Evolutionary conservation across 2,329 filamentous ascomycete genomes (phyloP).

Genomic region (Penicillium sp.): DNA sequence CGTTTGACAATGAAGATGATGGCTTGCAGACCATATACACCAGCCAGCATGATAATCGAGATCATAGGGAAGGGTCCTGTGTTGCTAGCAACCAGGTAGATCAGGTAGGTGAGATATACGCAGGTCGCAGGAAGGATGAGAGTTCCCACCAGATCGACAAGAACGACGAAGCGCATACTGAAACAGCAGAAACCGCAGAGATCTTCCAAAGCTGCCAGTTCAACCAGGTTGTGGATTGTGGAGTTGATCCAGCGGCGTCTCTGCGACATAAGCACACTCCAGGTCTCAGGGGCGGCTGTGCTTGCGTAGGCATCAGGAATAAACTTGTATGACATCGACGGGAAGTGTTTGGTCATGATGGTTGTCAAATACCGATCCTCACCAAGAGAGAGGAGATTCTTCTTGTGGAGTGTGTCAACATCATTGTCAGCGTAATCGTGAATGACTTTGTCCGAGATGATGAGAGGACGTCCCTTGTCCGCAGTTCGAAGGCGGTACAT

Average conservation of each 20-base stretch:
- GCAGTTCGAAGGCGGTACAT: slow-evolving; percentile 97
- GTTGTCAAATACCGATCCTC: slow-evolving; percentile 98
- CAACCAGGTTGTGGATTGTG: slow-evolving; percentile 91
- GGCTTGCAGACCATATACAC: slow-evolving; percentile 91
- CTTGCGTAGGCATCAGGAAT: slow-evolving; percentile 87
- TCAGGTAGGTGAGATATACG: slow-evolving; percentile 80
- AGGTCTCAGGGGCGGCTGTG: slow-evolving; percentile 90
- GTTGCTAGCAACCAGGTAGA: slow-evolving; percentile 70
- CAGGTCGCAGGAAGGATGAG: slow-evolving; percentile 87
- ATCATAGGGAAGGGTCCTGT: slow-evolving; percentile 77
- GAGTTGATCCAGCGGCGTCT: slow-evolving; percentile 99
- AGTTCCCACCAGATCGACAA: slow-evolving; percentile 90
- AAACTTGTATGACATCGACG: slow-evolving; percentile 93
- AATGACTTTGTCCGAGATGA: slow-evolving; percentile 86
- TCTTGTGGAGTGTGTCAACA: slow-evolving; percentile 90
- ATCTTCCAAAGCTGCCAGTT: slow-evolving; percentile 85
- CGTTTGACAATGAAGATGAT: slow-evolving; percentile 95
- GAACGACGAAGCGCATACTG: slow-evolving; percentile 94
- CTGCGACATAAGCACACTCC: slow-evolving; percentile 93
- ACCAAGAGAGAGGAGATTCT: slow-evolving; percentile 89
- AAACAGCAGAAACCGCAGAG: slow-evolving; percentile 99
- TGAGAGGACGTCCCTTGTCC: slow-evolving; percentile 89
- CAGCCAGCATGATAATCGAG: slow-evolving; percentile 83
- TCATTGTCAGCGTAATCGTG: slow-evolving; percentile 83
- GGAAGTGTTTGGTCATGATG: slow-evolving; percentile 97